A percentile compares a stretch with the other conserved stretches of the same genome.
These are phyloP conservation scores for Zymoseptoria passerinii DNA, from an alignment of 2,329 filamentous ascomycete species.

Conservation along the genomic window DNA sequence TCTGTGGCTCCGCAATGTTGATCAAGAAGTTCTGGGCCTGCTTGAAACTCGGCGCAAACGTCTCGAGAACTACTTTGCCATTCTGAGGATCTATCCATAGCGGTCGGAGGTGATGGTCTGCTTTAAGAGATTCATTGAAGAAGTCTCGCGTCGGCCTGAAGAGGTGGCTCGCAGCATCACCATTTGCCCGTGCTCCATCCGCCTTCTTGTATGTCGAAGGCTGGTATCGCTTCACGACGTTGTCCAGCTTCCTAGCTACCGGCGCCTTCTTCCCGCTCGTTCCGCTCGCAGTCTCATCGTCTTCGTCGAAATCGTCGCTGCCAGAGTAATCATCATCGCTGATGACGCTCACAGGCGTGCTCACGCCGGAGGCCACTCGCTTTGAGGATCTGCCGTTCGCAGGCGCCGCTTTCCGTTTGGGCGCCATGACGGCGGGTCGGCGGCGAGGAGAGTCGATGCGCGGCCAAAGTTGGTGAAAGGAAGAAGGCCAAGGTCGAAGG, in stretches of 20 bases:
- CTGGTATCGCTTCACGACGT: slow-evolving; percentile 47
- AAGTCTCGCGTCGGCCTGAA: slow-evolving; percentile 63
- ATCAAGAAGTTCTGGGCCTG: slow-evolving; percentile 92
- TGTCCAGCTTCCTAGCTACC: not conserved
- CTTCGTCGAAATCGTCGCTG: slow-evolving; percentile 19
- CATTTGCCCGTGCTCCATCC: slow-evolving; percentile 21
- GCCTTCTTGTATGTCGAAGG: slow-evolving; percentile 43
- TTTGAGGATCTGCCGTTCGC: slow-evolving; percentile 28
- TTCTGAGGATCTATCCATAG: slow-evolving; percentile 87
- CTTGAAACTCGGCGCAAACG: slow-evolving; percentile 78
- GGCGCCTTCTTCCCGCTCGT: slow-evolving; percentile 7
- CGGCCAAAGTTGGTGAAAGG: not conserved
- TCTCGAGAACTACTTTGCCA: slow-evolving; percentile 85
- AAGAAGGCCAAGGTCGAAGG: not conserved
- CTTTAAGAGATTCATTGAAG: slow-evolving; percentile 72
- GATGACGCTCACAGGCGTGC: slow-evolving; percentile 38
- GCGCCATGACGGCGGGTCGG: slow-evolving; percentile 23
- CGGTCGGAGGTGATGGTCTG: slow-evolving; percentile 80
- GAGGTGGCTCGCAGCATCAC: slow-evolving; percentile 48
- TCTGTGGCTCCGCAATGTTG: slow-evolving; percentile 88
- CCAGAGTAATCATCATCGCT: slow-evolving; percentile 53
- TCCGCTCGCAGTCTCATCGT: slow-evolving; percentile 26
- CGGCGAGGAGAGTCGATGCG: not conserved
- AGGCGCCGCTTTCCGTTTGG: slow-evolving; percentile 34
- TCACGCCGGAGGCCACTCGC: slow-evolving; percentile 32